Evolutionary conservation across 2,329 filamentous ascomycete genomes (phyloP), one percentile per base, ranked within the genome.

Genomic region (Sporothrix variecibatus): DNA sequence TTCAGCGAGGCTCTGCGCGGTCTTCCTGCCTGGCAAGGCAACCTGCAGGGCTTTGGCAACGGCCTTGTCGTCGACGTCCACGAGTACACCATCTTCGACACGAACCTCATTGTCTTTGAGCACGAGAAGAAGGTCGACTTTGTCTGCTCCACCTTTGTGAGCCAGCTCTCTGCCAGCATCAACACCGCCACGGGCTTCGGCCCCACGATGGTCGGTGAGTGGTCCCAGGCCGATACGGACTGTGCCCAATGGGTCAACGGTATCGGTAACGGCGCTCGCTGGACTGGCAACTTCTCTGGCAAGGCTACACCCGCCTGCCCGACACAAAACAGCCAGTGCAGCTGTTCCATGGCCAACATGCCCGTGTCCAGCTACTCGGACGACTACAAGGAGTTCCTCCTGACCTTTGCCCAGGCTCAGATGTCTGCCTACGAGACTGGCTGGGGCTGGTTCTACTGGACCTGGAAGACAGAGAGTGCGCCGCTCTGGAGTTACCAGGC

Each of bases 381-480:
- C 75, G 84, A 85, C 5, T 99, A 99, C 84, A 97, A 96, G 84
- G 84, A 90, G 78, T 98, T 95, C 83, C 85, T 99, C 76, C 88
- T 89, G 77, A 93, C 93, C 83, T 98, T 98, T 83, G 96, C 96
- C 8, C 92, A 97, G 83, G 96, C 95, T 72, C 96, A 99, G 85
- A 99, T 99, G 94, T 87, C 92, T 78, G 93, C 91, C 75, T 99
- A 98, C 80, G 95, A 98, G 82, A 91, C 92, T 76, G 94, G 93
- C 4, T 96, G 93, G 92, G 96, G 96, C 68, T 99, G 96, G 96
- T 98, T 97, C 84, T 99, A 99, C 84, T 99, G 96, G 96, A 98
- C 95, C 49, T 82, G 96, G 95, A 90, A 94, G 83, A 97, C 95
- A 34, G 95, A 98, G 85, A 68, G 64, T 5, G 76, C 76, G 15